These are phyloP conservation scores for Houttuynia cordata DNA, from an alignment of 164 flowering plant species.

Conservation along the genomic window DNA sequence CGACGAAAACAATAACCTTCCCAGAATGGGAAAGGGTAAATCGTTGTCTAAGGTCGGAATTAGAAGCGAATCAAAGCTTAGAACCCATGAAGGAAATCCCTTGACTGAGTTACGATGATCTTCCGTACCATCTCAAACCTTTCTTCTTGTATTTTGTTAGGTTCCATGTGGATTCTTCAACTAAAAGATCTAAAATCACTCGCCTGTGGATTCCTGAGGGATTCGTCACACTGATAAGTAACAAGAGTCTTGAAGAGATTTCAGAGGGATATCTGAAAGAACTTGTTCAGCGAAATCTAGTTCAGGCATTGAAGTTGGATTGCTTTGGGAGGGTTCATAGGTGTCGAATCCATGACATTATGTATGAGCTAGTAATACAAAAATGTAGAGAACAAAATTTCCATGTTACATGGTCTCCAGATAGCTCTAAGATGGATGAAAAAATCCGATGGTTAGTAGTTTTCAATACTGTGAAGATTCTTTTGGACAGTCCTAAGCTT, in stretches of 20 bases:
- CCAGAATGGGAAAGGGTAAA: neutral
- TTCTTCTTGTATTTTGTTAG: slow-evolving; percentile 3
- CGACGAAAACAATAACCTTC: no score
- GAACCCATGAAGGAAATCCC: slow-evolving; percentile 1
- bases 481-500: slow-evolving; percentile 2
- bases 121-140: slow-evolving; percentile 3
- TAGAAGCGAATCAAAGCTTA: neutral
- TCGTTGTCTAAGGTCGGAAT: neutral
- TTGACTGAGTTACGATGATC: slow-evolving; percentile 2
- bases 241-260: slow-evolving; percentile 3
- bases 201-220: slow-evolving; percentile 7
- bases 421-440: neutral
- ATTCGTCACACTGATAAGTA: neutral
- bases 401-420: slow-evolving; percentile 4
- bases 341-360: slow-evolving; percentile 36
- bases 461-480: slow-evolving; percentile 9
- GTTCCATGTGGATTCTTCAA: neutral
- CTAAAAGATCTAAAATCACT: neutral
- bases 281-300: neutral
- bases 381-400: slow-evolving; percentile 19
- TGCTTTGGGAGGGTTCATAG: slow-evolving; percentile 20
- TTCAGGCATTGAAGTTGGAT: slow-evolving; percentile 14
- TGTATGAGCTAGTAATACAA: slow-evolving; percentile 28
- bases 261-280: slow-evolving; percentile 5
- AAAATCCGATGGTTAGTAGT: slow-evolving; percentile 17